These are phyloP conservation scores for Rhododendron mucronatum DNA, from an alignment of 148 eudicot genomes.

Conservation along the genomic window DNA sequence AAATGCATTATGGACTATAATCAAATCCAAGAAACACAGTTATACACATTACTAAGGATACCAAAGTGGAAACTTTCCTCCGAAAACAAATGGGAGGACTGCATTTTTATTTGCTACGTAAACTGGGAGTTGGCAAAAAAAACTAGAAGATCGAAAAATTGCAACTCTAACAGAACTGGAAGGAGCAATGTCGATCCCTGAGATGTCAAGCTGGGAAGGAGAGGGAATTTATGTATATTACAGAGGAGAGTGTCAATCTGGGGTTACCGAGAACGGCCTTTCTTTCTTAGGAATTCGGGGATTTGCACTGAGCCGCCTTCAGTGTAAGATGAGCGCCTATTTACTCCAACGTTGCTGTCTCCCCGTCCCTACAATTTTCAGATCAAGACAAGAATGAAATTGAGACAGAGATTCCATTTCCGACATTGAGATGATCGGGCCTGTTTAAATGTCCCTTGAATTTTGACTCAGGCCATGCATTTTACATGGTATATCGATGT, in stretches of 20 bases:
- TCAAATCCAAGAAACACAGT: background rate
- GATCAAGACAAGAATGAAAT: background rate
- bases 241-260: background rate
- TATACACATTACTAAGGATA: background rate
- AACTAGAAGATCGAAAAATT: background rate
- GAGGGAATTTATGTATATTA: background rate
- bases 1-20: background rate
- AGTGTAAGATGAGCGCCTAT: background rate
- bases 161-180: background rate
- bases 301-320: conserved; percentile 7
- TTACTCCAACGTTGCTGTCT: background rate
- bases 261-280: conserved; percentile 14
- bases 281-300: conserved; percentile 13
- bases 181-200: background rate
- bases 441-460: background rate
- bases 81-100: background rate
- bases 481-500: background rate
- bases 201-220: background rate
- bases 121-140: background rate
- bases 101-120: background rate
- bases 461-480: background rate
- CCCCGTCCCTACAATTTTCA: conserved; percentile 10
- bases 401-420: background rate
- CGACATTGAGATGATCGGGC: background rate
- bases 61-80: background rate